Base-by-base conservation (phyloP, 805 yeast species). In the Yarrowia sp. region DNA sequence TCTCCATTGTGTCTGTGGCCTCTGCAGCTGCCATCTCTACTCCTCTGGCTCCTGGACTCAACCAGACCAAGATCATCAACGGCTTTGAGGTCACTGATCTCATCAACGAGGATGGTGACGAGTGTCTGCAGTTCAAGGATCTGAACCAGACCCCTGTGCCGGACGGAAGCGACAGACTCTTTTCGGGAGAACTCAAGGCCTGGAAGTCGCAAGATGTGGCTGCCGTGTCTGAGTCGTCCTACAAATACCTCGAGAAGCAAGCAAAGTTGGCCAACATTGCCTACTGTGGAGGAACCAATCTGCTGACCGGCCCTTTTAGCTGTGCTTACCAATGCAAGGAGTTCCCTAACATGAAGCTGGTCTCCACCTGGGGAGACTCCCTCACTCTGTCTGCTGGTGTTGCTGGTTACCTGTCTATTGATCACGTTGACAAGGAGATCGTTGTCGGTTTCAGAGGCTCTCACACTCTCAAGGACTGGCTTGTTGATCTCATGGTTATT, bases 261-360 rank as follows among this genome's bases (percentile, higher is more conserved):
- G 61, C 46, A 4, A 55, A 55, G 61, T 10, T 55, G 38, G 61
- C 61, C 8, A 55, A 55, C 46, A 55, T 55, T 39, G 61, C 61
- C 20, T 55, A 55, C 46, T 55, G 61, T n/a, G 61, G 61, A 39
- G 61, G 61, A 15, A 15, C 46, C n/a, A 39, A 46, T 9, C 36
- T 24, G 20, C 38, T 55, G 14, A 39, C 34, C 10, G 9, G 15
- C 6, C 61, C 61, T 20, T 55, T 55, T 12, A 3, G 38, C 15
- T 55, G 61, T n/a, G 61, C 61, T n/a, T 55, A 55, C 46, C 61
- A 55, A 34, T 55, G 61, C 46, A 55, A 55, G 61, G 61, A 55
- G 38, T 55, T 55, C 38, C 61, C 61, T 36, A 55, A 39, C 40
- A 40, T 55, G 44, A 12, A 39, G 61, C 46, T 55, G 46, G 46